These are phyloP conservation scores for Wickerhamomyces queroliae DNA, from an alignment of 805 yeast species.

Conservation along the genomic window DNA sequence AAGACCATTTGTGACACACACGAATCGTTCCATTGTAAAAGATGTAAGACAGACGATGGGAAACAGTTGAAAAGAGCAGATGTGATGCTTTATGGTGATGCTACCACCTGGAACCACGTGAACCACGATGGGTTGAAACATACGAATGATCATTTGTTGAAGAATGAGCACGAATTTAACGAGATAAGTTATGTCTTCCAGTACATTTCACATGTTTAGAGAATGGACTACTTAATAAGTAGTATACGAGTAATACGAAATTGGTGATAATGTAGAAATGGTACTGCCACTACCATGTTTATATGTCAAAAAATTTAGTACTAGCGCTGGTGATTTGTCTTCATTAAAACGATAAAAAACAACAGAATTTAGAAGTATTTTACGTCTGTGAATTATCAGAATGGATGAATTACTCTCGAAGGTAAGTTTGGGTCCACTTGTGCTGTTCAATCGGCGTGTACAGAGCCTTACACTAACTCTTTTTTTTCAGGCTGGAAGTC, in stretches of 20 bases:
- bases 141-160: slow-evolving; percentile 73
- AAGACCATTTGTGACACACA: slow-evolving; percentile 84
- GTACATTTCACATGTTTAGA: slow-evolving; percentile 68
- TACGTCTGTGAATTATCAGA: neutral
- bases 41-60: slow-evolving; percentile 52
- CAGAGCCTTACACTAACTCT: slow-evolving; percentile 12
- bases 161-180: slow-evolving; percentile 62
- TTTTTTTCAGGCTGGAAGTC: slow-evolving; percentile 51
- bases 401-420: slow-evolving; percentile 40
- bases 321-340: too few species aligned
- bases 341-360: neutral
- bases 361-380: neutral
- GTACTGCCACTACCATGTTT: too few species aligned
- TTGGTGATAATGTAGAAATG: too few species aligned
- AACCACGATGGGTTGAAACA: slow-evolving; percentile 51
- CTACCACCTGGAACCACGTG: slow-evolving; percentile 96
- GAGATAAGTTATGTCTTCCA: slow-evolving; percentile 88
- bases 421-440: neutral
- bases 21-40: slow-evolving; percentile 80
- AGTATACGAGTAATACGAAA: too few species aligned
- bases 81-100: slow-evolving; percentile 95
- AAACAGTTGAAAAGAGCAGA: slow-evolving; percentile 60
- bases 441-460: neutral
- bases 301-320: too few species aligned
- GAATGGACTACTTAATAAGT: too few species aligned